A percentile compares a stretch with the other conserved stretches of the same genome.
phyloP scores from a whole-genome alignment of 1,284 basidiomycete genomes.

The Ustilago xerochloae region DNA sequence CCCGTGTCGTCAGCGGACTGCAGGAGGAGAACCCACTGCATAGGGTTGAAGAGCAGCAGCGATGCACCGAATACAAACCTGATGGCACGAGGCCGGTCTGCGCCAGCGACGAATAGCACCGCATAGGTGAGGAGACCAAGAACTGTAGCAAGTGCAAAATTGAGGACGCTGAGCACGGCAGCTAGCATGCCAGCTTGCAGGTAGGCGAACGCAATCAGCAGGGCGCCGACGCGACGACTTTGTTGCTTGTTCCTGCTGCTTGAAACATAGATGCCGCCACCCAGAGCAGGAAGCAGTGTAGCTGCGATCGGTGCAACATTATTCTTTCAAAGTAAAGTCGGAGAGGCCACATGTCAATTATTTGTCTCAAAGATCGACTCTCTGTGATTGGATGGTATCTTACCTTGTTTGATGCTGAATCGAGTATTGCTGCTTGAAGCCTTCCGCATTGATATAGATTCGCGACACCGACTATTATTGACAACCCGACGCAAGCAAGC shows the following conservation, averaged over 20 bases:
- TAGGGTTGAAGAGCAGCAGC: constrained; percentile 14
- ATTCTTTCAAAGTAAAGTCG: no score
- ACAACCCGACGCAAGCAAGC: constrained; percentile 17
- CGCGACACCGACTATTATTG: not conserved
- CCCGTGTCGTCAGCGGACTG: not conserved
- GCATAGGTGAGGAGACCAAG: constrained; percentile 21
- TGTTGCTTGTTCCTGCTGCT: constrained; percentile 1
- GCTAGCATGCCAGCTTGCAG: constrained; percentile 58
- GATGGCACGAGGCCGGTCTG: not conserved
- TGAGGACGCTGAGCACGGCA: constrained; percentile 56
- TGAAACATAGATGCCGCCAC: constrained; percentile 2
- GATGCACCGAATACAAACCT: not conserved
- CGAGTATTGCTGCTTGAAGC: not conserved
- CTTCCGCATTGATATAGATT: not conserved
- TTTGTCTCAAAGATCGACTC: no score
- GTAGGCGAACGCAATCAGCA: constrained; percentile 55
- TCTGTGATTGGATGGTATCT: not conserved
- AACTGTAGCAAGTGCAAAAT: constrained; percentile 53
- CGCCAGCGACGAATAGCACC: constrained; percentile 14
- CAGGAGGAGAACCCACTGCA: constrained; percentile 5
- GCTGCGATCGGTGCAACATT: not conserved
- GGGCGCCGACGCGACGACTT: constrained; percentile 27
- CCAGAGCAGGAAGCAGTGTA: not conserved
- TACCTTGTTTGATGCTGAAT: not conserved
- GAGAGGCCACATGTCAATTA: no score